A percentile compares a stretch with the other conserved stretches of the same genome.
Evolutionary conservation across 371 early-diverging fungal species (phyloP).

Genomic region (Mortierella sp.): DNA sequence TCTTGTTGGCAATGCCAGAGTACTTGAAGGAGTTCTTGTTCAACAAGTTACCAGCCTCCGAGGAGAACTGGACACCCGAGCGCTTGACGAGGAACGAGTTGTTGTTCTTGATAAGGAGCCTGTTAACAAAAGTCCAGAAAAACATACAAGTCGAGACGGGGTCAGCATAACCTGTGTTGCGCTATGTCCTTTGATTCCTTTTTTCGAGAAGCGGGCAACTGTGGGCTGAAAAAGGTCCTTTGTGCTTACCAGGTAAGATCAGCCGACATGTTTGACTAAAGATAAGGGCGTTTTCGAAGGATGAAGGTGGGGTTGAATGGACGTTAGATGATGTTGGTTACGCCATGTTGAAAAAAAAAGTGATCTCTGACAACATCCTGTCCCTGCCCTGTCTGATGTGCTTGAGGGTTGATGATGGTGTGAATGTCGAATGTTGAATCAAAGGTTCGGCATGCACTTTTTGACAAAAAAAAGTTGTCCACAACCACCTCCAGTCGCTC

Average conservation of each 20-base stretch:
- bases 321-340: background rate
- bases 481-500: too few relatives aligned
- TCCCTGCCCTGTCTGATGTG: background rate
- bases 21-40: constrained; percentile 90
- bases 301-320: background rate
- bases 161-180: constrained; percentile 4
- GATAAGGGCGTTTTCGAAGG: too few relatives aligned
- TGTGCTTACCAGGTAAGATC: constrained; percentile 54
- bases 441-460: constrained; percentile 17
- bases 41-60: constrained; percentile 88
- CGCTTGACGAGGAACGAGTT: constrained; percentile 92
- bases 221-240: background rate
- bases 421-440: too few relatives aligned
- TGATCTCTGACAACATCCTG: background rate
- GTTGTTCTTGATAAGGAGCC: constrained; percentile 89
- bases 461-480: background rate
- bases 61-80: constrained; percentile 82
- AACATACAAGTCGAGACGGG: background rate
- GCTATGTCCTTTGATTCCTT: background rate
- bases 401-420: background rate
- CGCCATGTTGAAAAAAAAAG: background rate
- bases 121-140: constrained; percentile 32
- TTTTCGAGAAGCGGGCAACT: background rate
- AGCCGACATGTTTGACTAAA: constrained; percentile 55
- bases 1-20: constrained; percentile 86